Base-by-base conservation (phyloP, 1,284 basidiomycete genomes). In the Cryptococcus sp. region DNA sequence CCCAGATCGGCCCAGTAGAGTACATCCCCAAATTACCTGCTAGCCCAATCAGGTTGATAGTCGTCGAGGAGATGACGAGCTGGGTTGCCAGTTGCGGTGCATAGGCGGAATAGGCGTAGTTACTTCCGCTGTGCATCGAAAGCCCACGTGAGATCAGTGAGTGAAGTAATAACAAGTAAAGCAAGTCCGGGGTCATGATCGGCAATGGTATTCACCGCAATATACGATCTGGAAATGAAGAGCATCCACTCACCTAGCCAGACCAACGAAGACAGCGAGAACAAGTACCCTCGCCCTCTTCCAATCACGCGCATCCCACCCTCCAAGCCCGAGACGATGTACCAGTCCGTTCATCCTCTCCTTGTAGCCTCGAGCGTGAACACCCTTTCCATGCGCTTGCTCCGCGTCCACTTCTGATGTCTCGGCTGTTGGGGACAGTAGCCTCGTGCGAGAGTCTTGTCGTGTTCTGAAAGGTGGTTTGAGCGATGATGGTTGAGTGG, bases 1-100 rank as follows among this genome's bases (percentile, higher is more conserved):
- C 89, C 84, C 85, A 87, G 56, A 70, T 17, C 38, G 54, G 75
- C 10, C 73, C 71, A 20, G 66, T 67, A 22, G 69, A 49, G 61
- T 79, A 79, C 50, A 79, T 67, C 6, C 78, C 78, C 11, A 78
- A 55, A 55, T 79, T 79, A 1, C 78, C 78, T 10, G 71, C 70
- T 22, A 69, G 62, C 35, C 85, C 89, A 25, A 91, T 82, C 45
- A 90, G 75, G 66, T 91, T 92, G 47, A 89, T 80, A 60, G 88
- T 84, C 0, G 89, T 91, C 52, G 90, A 88, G 0, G 85, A 83
- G 19, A 91, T 82, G 47, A 82, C 79, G n/a, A 92, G 82, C 41
- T 85, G 83, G 16, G 84, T 77, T 1, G 86, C 88, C 3, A 93
- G 81, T 71, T 91, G 90, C 0, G 90, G 90, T 0, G 87, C 86